Evolutionary conservation across 257 asterid genomes (phyloP).

Genomic region (Solanum phureja): DNA sequence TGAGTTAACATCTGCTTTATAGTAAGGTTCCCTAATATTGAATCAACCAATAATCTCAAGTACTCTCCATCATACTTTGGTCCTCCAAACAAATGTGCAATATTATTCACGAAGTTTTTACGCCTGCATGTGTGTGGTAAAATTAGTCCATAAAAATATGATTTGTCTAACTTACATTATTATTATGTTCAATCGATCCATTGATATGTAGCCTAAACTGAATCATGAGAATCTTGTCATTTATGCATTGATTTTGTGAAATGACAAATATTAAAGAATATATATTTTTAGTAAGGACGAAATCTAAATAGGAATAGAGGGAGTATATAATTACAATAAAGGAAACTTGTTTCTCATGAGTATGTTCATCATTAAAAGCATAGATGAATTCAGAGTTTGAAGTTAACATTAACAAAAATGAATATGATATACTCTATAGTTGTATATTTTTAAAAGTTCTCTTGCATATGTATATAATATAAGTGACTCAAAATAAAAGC

Average conservation of each 20-base stretch:
- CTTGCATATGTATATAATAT: not conserved
- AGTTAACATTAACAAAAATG: not conserved
- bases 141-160: not conserved
- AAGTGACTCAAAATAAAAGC: not conserved
- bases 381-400: not conserved
- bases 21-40: slow-evolving; percentile 20
- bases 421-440: not conserved
- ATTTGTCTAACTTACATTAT: no score
- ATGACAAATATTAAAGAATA: no score
- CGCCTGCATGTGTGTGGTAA: slow-evolving; percentile 1
- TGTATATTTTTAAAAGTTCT: not conserved
- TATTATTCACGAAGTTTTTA: slow-evolving; percentile 13
- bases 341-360: not conserved
- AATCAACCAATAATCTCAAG: slow-evolving; percentile 18
- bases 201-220: not conserved
- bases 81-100: slow-evolving; percentile 22
- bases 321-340: not conserved
- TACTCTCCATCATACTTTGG: slow-evolving; percentile 50
- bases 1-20: slow-evolving; percentile 29
- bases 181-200: not conserved
- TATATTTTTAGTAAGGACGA: no score
- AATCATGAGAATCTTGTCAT: not conserved
- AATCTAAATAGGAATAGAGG: not conserved
- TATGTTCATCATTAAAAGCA: not conserved
- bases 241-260: no score